Evolutionary conservation across 352 stramenopile species (phyloP), one percentile per base, ranked within the genome.

Genomic region (Plasmopara muralis): DNA sequence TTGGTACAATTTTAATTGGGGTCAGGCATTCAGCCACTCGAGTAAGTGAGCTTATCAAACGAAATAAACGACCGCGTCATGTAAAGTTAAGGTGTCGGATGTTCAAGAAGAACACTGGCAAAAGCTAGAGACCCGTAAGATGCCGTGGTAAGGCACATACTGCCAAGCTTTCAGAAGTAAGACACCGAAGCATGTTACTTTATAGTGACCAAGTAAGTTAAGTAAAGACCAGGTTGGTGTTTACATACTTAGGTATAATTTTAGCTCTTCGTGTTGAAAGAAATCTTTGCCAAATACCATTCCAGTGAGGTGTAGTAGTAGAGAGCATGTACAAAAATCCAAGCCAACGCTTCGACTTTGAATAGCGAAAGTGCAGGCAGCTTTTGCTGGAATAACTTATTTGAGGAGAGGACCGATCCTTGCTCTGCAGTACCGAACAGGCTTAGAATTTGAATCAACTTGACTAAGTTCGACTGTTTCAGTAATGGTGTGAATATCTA

Each of bases 321-420:
- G 10, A 12, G 10, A 20, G 35, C 2, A 56, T 43, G n/a, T 52
- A 57, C 3, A 58, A 35, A 43, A 58, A 58, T 58, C 28, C 4
- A 58, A 15, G 10, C 51, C 34, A 8, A 20, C 6, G 0, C 35
- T 43, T 52, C 47, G 43, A 7, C 43, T 10, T 29, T 42, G 10
- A 35, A 58, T 47, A 0, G 37, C 43, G 5, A 0, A 2, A 25
- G 47, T 37, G 35, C 47, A 30, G 0, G 35, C 35, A 5, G 13
- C n/a, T 47, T 48, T 9, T 9, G 35, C n/a, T n/a, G n/a, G 43
- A 0, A 43, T n/a, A n/a, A n/a, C n/a, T n/a, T n/a, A n/a, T n/a
- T 52, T 58, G 14, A 20, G 43, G 4, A 37, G 43, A 5, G 12
- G 7, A 9, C 30, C 9, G 0, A 43, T 9, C 20, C 50, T 35